Base-by-base conservation (phyloP, 495 filamentous ascomycete species). In the Terfezia boudieri region DNA sequence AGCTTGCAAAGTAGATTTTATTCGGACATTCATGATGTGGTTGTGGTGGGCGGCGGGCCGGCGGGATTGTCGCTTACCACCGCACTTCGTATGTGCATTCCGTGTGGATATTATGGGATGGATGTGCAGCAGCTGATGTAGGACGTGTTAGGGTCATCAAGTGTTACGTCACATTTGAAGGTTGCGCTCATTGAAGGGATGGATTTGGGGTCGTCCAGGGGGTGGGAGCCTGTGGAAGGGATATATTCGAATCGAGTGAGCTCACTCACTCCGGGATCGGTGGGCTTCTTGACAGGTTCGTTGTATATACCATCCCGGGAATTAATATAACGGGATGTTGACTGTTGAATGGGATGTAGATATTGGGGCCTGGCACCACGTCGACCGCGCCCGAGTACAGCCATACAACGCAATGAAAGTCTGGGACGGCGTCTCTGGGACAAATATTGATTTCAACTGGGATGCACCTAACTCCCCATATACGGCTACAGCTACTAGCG, bases 31-130 rank as follows among this genome's bases (percentile, higher is more conserved):
- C 94, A 89, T 70, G 88, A 95, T 76, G 82, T 96, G 36, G 86
- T 94, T 52, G 90, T 86, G 57, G 83, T 99, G 57, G 92, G 92
- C 52, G 92, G 90, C 32, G 92, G 92, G n/a, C 92, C 90, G 12
- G 90, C 88, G 9, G 92, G 92, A 51, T 71, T 99, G 48, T 88
- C 84, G 60, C 75, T 99, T 20, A 69, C 94, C 54, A 79, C 85
- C 55, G 87, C 87, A 58, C 74, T 99, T 46, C 79, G 87, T 93
- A 74, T 67, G 79, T 65, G 52, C 46, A 32, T 32, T 32, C 7
- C 7, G 1, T 7, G 4, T 5, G 26, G 26, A n/a, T 16, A 54
- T 54, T 50, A 9, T 50, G 14, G 49, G 41, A 61, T 59, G 41
- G 46, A 48, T 56, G 59, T 12, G 17, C 50, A 20, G 35, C 16